Evolutionary conservation across 1,284 basidiomycete species (phyloP), one percentile per base, ranked within the genome.

Genomic region (Peniophora sp.): DNA sequence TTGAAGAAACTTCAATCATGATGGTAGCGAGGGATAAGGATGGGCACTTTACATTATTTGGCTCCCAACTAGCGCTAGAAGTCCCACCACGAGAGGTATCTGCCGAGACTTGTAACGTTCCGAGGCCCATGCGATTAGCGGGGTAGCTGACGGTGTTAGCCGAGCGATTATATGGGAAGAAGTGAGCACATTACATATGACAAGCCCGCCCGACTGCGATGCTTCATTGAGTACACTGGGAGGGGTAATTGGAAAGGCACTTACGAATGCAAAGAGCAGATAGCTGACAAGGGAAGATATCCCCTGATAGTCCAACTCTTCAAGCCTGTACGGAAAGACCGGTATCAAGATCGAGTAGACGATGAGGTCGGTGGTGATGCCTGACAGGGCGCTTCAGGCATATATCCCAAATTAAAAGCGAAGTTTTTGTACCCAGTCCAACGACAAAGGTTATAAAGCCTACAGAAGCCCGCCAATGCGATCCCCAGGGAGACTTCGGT

Each of bases 271-370:
- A 57, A 82, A 84, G 8, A 88, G 66, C 2, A 89, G 69, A 80
- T 83, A 89, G 34, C 84, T 83, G 0, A 78, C 74, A n/a, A 79
- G 70, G 2, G 71, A 71, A 17, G 83, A 85, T 9, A 84, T 72
- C 10, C 67, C 58, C 1, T 58, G 59, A 56, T 83, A 83, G 0
- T 74, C 70, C 34, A 86, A 70, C 10, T 56, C 59, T 58, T 85
- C 74, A 5, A 89, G 72, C 44, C 81, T 81, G 61, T 88, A 92
- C 0, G 89, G 89, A 52, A 91, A 70, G 44, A 91, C 81, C 2
- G 89, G 88, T 23, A 86, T 79, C 47, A 87, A 77, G 45, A 84
- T 72, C 1, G 84, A 82, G 58, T 88, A 89, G 0, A 83, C 74
- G 16, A 86, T 66, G 0, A 84, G 60, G 61, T 88, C 85, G 0